These are phyloP conservation scores for Candida corydali DNA, from an alignment of 805 yeast genomes.

Conservation along the genomic window DNA sequence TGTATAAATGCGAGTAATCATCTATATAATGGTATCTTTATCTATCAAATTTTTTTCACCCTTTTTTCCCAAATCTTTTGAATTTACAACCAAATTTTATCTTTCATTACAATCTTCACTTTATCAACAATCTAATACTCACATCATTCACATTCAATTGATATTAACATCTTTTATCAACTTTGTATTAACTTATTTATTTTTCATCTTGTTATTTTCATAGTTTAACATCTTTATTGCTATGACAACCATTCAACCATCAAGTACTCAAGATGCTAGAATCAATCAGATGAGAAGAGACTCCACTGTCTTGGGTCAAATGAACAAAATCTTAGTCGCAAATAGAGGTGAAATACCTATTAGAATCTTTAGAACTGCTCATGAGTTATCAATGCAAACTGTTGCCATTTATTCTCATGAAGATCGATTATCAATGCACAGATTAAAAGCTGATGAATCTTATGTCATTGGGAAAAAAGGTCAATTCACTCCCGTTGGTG, in stretches of 20 bases:
- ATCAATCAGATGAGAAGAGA: conserved; percentile 31
- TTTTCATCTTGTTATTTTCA: neutral
- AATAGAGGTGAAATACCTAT: conserved; percentile 85
- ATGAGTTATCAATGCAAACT: conserved; percentile 93
- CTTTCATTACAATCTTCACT: too few relatives aligned
- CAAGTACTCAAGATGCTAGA: conserved; percentile 7
- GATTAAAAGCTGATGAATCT: conserved; percentile 91
- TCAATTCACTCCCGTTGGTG: conserved; percentile 91
- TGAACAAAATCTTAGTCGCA: conserved; percentile 69
- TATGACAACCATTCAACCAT: conserved; percentile 7
- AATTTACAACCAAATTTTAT: too few relatives aligned
- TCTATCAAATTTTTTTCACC: too few relatives aligned
- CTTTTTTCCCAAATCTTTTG: too few relatives aligned
- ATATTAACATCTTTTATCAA: too few relatives aligned
- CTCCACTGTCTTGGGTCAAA: conserved; percentile 40
- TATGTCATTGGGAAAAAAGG: conserved; percentile 88
- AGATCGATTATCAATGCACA: conserved; percentile 90
- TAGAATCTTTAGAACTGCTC: conserved; percentile 94
- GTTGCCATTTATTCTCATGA: conserved; percentile 97
- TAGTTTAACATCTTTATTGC: too few relatives aligned
- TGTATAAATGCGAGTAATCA: too few relatives aligned
- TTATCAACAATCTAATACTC: too few relatives aligned
- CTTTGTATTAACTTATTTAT: neutral
- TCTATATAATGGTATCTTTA: too few relatives aligned
- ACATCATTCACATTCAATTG: too few relatives aligned